Percentiles rank a stretch among this genome's conserved stretches.
These are phyloP conservation scores for Parietaria judaica DNA, from an alignment of 306 rosid species.

Conservation along the genomic window DNA sequence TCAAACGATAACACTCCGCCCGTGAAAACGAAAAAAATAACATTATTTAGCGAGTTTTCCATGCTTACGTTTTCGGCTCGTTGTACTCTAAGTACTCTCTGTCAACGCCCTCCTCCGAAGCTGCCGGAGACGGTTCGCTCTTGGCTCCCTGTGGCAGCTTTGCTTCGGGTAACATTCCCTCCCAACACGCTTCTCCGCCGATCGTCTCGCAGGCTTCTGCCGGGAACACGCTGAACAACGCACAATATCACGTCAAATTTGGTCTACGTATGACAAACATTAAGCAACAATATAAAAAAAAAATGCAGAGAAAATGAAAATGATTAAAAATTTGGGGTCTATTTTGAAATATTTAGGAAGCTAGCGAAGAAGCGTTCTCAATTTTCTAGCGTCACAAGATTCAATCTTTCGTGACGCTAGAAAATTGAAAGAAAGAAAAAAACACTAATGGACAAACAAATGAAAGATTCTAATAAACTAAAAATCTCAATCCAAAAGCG, in stretches of 20 bases:
- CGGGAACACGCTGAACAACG: slow-evolving; percentile 26
- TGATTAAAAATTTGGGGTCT: too few species aligned
- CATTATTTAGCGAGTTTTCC: too few species aligned
- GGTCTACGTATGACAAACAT: neutral
- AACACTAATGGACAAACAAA: too few species aligned
- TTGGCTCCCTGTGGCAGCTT: slow-evolving; percentile 14
- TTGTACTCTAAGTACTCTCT: slow-evolving; percentile 35
- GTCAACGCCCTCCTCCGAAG: slow-evolving; percentile 21
- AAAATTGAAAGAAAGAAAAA: neutral
- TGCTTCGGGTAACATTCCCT: slow-evolving; percentile 37
- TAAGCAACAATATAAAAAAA: too few species aligned
- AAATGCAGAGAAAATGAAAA: too few species aligned
- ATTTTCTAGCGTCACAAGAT: too few species aligned
- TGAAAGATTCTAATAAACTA: too few species aligned
- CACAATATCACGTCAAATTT: too few species aligned
- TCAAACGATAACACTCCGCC: neutral
- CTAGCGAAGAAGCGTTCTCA: too few species aligned
- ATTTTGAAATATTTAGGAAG: too few species aligned
- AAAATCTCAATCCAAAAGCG: slow-evolving; percentile 11
- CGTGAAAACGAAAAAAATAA: too few species aligned
- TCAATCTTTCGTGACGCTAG: neutral
- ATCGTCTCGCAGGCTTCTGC: slow-evolving; percentile 43
- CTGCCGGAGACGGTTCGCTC: slow-evolving; percentile 14
- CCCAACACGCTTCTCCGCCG: slow-evolving; percentile 46
- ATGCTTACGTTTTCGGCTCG: slow-evolving; percentile 35